Evolutionary conservation across 1,284 basidiomycete genomes (phyloP).

Genomic region (Ustilago crameri): DNA sequence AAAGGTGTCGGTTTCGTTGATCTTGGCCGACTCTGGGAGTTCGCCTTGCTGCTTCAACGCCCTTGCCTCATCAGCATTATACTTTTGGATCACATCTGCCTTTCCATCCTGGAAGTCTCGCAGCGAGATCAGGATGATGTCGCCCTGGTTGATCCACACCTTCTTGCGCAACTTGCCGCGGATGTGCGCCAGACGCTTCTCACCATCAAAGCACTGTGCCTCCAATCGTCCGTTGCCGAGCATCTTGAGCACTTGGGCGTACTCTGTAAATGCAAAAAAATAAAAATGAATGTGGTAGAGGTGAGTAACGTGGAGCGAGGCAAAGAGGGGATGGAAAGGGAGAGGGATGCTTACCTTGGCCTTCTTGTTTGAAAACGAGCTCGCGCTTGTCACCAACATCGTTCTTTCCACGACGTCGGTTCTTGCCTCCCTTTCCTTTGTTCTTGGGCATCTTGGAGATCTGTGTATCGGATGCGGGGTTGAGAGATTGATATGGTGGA

Average conservation of each 20-base stretch:
- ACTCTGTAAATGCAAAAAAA: slow-evolving; percentile 74
- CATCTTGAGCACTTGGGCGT: slow-evolving; percentile 99
- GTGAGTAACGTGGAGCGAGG: not conserved
- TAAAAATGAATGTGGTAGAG: slow-evolving; percentile 2
- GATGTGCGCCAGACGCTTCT: slow-evolving; percentile 97
- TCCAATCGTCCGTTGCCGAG: slow-evolving; percentile 96
- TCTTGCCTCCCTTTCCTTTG: slow-evolving; percentile 89
- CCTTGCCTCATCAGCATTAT: slow-evolving; percentile 89
- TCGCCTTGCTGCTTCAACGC: slow-evolving; percentile 97
- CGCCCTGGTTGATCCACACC: slow-evolving; percentile 99
- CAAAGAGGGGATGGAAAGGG: not conserved
- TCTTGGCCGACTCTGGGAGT: slow-evolving; percentile 96
- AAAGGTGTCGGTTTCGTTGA: slow-evolving; percentile 95
- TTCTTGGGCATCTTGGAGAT: slow-evolving; percentile 55
- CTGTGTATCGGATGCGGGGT: slow-evolving; percentile 5
- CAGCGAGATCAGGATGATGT: slow-evolving; percentile 94
- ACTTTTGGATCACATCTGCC: slow-evolving; percentile 99
- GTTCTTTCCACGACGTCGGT: slow-evolving; percentile 99
- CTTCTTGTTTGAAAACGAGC: slow-evolving; percentile 97
- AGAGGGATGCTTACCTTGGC: slow-evolving; percentile 75
- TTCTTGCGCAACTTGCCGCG: slow-evolving; percentile 99
- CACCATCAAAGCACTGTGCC: slow-evolving; percentile 97
- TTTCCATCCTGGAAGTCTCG: slow-evolving; percentile 99
- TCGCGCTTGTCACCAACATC: slow-evolving; percentile 99
- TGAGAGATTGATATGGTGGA: slow-evolving; percentile 8